These are phyloP conservation scores for Agapanthus africanus DNA, from an alignment of 106 monocot genomes.

Conservation along the genomic window DNA sequence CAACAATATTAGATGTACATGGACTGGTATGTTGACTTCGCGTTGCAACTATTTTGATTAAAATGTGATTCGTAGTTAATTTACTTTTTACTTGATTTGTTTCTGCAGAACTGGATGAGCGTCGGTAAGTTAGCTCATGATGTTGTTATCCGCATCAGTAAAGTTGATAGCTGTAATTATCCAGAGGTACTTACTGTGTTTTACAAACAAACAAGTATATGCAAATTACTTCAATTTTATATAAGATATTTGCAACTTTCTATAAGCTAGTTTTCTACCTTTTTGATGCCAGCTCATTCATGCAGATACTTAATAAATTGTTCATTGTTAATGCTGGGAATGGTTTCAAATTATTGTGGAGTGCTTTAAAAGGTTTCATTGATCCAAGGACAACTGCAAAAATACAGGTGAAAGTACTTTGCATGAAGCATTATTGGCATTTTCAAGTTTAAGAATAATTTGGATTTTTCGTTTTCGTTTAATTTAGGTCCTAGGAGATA, in stretches of 20 bases:
- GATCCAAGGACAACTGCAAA: slow-evolving; percentile 79
- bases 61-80: slow-evolving; percentile 4
- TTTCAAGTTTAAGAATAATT: slow-evolving; percentile 6
- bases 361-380: slow-evolving; percentile 65
- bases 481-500: slow-evolving; percentile 56
- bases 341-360: slow-evolving; percentile 82
- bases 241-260: background rate
- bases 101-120: slow-evolving; percentile 39
- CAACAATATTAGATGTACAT: slow-evolving; percentile 69
- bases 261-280: slow-evolving; percentile 5
- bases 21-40: slow-evolving; percentile 40
- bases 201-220: background rate
- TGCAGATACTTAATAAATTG: slow-evolving; percentile 78
- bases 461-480: background rate
- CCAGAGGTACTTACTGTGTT: slow-evolving; percentile 30
- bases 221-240: background rate
- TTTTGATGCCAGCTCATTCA: slow-evolving; percentile 16
- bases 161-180: slow-evolving; percentile 51
- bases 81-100: background rate
- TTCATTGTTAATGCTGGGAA: slow-evolving; percentile 81
- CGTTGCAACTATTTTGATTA: background rate
- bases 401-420: slow-evolving; percentile 46
- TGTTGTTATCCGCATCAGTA: slow-evolving; percentile 36
- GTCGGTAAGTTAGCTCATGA: slow-evolving; percentile 46
- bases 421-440: background rate